Evolutionary conservation across 2,329 filamentous ascomycete genomes (phyloP), one percentile per base, ranked within the genome.

Genomic region (Aspergillus persii): DNA sequence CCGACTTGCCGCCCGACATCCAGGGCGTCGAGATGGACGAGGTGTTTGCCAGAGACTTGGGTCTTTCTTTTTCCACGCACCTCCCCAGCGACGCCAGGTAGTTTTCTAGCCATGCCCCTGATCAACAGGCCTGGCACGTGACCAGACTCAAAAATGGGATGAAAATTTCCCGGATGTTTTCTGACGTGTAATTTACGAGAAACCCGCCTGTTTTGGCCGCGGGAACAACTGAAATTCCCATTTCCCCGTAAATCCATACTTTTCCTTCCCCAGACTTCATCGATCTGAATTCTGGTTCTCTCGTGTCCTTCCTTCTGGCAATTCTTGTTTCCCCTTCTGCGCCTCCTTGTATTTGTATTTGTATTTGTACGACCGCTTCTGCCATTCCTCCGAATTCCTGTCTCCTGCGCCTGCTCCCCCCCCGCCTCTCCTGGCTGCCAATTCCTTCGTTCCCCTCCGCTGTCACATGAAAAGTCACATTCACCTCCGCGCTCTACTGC

Each of bases 401-500:
- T 41, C 36, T n/a, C 15, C 36, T 7, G 4, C 3, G 18, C 18
- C 18, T 23, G 18, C n/a, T 23, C 2, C 18, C 18, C 12, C n/a
- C 2, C 27, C 11, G 7, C 23, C 26, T 9, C n/a, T n/a, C 12
- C 44, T 33, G 44, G 30, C 31, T 46, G 26, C 8, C 36, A 46
- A 23, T 15, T 41, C 29, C 18, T 36, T 31, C 7, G 7, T 15
- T n/a, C 41, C 12, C 47, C 50, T 47, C 44, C 33, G 41, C 54
- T 53, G 54, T 60, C 58, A 60, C 58, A 60, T 60, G 58, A 60
- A 60, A 60, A 47, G 44, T 50, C 54, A 33, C 54, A 29, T 27
- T 55, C 54, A 23, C 26, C 41, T 31, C 57, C 30, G 36, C 47
- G 46, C 41, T 59, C 53, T 47, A 47, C 18, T 27, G 4, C 18